Evolutionary conservation across 768 basidiomycete species (phyloP).

Genomic region (Boletus subcaerulescens): DNA sequence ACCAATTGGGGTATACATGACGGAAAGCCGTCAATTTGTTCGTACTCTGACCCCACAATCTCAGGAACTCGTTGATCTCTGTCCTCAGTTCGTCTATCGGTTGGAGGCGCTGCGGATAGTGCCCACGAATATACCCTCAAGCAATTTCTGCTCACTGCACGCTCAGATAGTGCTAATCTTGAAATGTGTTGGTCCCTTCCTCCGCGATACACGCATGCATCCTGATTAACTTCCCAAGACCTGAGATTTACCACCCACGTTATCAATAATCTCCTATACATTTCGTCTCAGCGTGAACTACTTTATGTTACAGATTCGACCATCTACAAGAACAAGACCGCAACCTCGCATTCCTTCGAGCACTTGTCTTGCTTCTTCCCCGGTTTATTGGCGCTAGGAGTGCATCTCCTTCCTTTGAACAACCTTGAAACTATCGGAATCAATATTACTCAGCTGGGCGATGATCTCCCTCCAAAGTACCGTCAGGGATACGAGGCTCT

Average conservation of each 20-base stretch:
- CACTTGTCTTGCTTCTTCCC: constrained; percentile 80
- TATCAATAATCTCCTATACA: constrained; percentile 60
- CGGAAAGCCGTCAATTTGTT: constrained; percentile 48
- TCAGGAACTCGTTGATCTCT: background rate
- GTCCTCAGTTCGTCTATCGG: constrained; percentile 42
- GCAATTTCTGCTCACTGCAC: constrained; percentile 63
- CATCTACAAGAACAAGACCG: constrained; percentile 26
- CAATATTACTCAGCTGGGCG: constrained; percentile 38
- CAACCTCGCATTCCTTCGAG: constrained; percentile 55
- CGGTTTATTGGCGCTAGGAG: constrained; percentile 71
- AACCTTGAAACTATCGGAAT: constrained; percentile 48
- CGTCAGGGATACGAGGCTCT: constrained; percentile 38
- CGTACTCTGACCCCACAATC: constrained; percentile 17
- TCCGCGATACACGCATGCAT: background rate
- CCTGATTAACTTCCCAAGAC: constrained; percentile 39
- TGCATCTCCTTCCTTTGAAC: constrained; percentile 56
- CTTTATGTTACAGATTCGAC: constrained; percentile 64
- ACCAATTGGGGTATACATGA: constrained; percentile 50
- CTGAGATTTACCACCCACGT: constrained; percentile 60
- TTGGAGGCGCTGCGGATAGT: constrained; percentile 70
- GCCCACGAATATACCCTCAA: constrained; percentile 78
- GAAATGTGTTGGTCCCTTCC: constrained; percentile 56
- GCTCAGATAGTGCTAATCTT: constrained; percentile 55
- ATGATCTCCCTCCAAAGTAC: constrained; percentile 19
- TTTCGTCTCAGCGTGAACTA: constrained; percentile 61